Conservation (phyloP, 2,329 filamentous ascomycete genomes). For the Ascochyta viciae-villosae region DNA sequence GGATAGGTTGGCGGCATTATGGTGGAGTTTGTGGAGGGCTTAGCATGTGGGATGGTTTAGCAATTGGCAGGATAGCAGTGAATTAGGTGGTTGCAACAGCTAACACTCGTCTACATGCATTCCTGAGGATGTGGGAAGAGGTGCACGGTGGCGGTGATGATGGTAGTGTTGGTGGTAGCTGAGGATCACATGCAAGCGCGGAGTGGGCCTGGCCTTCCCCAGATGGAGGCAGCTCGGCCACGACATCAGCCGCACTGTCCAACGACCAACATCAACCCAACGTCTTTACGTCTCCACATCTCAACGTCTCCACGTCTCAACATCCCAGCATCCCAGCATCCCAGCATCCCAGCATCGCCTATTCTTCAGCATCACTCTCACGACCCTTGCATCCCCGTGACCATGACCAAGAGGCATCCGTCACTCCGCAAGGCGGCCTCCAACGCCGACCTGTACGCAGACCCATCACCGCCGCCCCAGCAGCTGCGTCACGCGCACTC, state of each 20-base stretch:
- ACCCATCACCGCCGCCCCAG: slow-evolving; percentile 39
- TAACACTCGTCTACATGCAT: no score
- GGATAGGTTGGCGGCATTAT: slow-evolving; percentile 15
- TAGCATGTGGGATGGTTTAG: background rate
- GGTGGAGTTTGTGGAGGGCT: slow-evolving; percentile 11
- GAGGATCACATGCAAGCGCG: slow-evolving; percentile 10
- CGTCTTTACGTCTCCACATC: no score
- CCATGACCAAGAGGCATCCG: slow-evolving; percentile 50
- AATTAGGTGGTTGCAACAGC: no score
- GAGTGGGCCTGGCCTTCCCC: slow-evolving; percentile 10
- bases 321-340: no score
- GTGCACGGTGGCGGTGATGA: background rate
- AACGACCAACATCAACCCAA: background rate
- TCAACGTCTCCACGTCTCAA: no score
- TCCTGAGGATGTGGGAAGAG: background rate
- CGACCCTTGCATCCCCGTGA: background rate
- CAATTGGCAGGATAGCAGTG: background rate
- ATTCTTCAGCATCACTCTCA: background rate
- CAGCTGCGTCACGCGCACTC: slow-evolving; percentile 36
- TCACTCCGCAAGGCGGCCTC: slow-evolving; percentile 46
- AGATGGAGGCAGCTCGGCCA: slow-evolving; percentile 13
- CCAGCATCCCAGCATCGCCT: background rate
- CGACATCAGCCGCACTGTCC: slow-evolving; percentile 1
- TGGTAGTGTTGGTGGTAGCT: background rate
- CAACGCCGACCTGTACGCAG: slow-evolving; percentile 47